Percentiles rank a stretch among this genome's conserved stretches.
phyloP scores from a whole-genome alignment of 2,329 filamentous ascomycete genomes.

The Sporothrix schenckii region DNA sequence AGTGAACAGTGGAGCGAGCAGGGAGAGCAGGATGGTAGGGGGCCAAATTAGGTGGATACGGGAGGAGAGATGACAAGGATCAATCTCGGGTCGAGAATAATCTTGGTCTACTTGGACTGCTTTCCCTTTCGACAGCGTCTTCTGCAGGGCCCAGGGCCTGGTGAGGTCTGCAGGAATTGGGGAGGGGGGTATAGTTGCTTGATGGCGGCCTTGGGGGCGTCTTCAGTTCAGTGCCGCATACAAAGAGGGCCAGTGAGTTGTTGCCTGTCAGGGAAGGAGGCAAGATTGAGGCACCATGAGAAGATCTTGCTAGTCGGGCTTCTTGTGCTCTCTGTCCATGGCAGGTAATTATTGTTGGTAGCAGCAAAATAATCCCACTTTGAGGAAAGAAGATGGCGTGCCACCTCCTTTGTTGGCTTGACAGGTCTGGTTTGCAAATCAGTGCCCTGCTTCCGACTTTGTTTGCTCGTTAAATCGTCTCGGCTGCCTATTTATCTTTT shows the following conservation, averaged over 20 bases:
- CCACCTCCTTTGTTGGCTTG: background rate
- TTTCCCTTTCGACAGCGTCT: slow-evolving; percentile 27
- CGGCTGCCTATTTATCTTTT: background rate
- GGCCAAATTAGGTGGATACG: slow-evolving; percentile 29
- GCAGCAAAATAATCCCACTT: slow-evolving; percentile 22
- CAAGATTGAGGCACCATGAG: slow-evolving; percentile 45
- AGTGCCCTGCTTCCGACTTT: background rate
- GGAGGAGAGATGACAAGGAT: slow-evolving; percentile 28
- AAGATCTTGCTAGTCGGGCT: slow-evolving; percentile 43
- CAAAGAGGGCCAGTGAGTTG: slow-evolving; percentile 49
- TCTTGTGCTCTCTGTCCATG: slow-evolving; percentile 23
- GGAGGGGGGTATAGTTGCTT: slow-evolving; percentile 32
- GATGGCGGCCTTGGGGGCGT: slow-evolving; percentile 33
- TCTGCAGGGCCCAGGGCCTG: slow-evolving; percentile 28
- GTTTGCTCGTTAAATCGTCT: background rate
- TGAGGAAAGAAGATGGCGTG: slow-evolving; percentile 16
- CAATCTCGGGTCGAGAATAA: slow-evolving; percentile 29
- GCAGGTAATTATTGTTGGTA: slow-evolving; percentile 27
- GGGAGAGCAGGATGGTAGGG: slow-evolving; percentile 35
- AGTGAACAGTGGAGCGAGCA: slow-evolving; percentile 34
- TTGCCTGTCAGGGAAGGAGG: slow-evolving; percentile 57
- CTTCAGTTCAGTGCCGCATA: slow-evolving; percentile 44
- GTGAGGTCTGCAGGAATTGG: slow-evolving; percentile 24
- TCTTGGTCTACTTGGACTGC: slow-evolving; percentile 24
- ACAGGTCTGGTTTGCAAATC: slow-evolving; percentile 1